These are phyloP conservation scores for Ceratobasidium sp. DNA, from an alignment of 1,284 basidiomycete genomes.

Conservation along the genomic window DNA sequence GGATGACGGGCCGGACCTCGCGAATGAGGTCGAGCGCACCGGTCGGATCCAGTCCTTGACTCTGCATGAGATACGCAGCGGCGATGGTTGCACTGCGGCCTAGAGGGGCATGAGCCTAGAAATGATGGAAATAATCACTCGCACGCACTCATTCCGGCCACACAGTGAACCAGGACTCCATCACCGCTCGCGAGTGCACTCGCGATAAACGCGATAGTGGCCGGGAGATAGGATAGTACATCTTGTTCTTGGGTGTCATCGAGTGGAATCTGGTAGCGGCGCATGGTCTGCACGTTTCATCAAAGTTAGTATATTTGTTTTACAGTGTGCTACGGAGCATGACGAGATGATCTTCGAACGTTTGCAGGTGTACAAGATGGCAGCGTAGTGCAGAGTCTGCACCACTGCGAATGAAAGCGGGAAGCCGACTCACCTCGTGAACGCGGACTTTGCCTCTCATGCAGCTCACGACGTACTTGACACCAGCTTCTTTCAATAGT, in stretches of 20 bases:
- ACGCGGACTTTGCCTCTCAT: constrained; percentile 76
- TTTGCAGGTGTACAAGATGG: not conserved
- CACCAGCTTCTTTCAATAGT: constrained; percentile 67
- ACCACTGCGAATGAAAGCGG: not conserved
- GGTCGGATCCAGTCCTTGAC: constrained; percentile 69
- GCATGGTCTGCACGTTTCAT: constrained; percentile 65
- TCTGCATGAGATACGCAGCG: constrained; percentile 86
- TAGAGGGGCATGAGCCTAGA: constrained; percentile 52
- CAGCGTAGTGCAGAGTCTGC: not conserved
- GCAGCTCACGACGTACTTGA: constrained; percentile 74
- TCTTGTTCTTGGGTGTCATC: constrained; percentile 78
- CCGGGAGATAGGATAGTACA: constrained; percentile 77
- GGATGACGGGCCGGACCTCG: constrained; percentile 70
- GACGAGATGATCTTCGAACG: constrained; percentile 6
- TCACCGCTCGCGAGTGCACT: constrained; percentile 76
- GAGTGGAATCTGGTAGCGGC: constrained; percentile 73
- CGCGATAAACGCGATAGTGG: constrained; percentile 82
- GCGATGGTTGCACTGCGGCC: constrained; percentile 84
- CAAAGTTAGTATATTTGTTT: constrained; percentile 38
- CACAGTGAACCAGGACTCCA: constrained; percentile 86
- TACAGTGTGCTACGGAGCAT: not conserved
- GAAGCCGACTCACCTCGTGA: constrained; percentile 62
- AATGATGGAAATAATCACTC: not conserved
- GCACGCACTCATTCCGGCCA: constrained; percentile 83
- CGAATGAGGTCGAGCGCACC: constrained; percentile 75